A percentile compares a stretch with the other conserved stretches of the same genome.
These are phyloP conservation scores for Apiospora kogelbergensis DNA, from an alignment of 2,329 filamentous ascomycete genomes.

Conservation along the genomic window DNA sequence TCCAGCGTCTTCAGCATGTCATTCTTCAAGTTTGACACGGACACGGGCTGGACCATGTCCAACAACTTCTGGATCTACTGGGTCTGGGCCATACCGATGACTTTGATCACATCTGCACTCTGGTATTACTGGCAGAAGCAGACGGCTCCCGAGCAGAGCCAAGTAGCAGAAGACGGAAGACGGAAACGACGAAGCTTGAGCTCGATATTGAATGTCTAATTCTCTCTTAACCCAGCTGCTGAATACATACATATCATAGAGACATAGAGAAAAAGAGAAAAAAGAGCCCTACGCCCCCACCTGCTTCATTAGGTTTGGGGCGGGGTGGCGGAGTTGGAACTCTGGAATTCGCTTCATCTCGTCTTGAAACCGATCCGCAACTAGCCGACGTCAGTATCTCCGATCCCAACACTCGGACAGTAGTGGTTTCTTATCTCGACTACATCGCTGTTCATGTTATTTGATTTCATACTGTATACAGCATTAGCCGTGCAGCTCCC, in stretches of 20 bases:
- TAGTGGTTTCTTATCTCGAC: neutral
- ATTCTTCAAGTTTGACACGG: slow-evolving; percentile 37
- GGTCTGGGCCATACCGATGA: slow-evolving; percentile 27
- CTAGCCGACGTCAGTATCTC: neutral
- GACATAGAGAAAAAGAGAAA: too few species aligned
- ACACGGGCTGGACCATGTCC: slow-evolving; percentile 25
- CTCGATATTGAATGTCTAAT: neutral
- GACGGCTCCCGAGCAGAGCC: neutral
- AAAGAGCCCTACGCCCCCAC: neutral
- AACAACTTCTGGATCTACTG: slow-evolving; percentile 32
- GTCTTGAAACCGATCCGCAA: neutral
- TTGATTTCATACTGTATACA: neutral
- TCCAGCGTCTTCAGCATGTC: slow-evolving; percentile 47
- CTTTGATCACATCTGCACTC: slow-evolving; percentile 16
- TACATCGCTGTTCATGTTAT: too few species aligned
- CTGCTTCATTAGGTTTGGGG: neutral
- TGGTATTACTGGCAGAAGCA: slow-evolving; percentile 13
- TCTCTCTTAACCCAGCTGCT: neutral
- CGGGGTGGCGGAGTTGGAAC: neutral
- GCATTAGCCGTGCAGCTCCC: neutral
- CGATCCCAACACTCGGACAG: neutral
- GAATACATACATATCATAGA: too few species aligned
- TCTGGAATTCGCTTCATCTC: neutral
- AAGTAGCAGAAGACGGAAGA: neutral
- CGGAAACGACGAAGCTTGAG: neutral